A percentile compares a stretch with the other conserved stretches of the same genome.
Evolutionary conservation across 2,329 filamentous ascomycete species (phyloP).

Genomic region (Fusarium odoratissimum): DNA sequence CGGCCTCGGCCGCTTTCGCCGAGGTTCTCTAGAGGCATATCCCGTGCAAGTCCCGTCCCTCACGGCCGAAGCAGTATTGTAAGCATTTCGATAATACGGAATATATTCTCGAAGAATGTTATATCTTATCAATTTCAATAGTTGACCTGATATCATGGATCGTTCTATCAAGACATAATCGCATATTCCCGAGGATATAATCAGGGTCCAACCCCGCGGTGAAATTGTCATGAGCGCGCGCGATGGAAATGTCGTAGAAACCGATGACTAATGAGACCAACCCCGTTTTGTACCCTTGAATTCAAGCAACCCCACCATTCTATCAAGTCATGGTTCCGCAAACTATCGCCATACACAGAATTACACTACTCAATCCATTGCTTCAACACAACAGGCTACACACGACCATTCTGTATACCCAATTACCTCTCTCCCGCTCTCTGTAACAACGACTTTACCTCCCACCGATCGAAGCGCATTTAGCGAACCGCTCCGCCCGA

Average conservation of each 20-base stretch:
- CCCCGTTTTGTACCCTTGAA: slow-evolving; percentile 30
- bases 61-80: background rate
- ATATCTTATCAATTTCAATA: background rate
- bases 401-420: slow-evolving; percentile 8
- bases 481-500: slow-evolving; percentile 16
- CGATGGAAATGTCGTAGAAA: slow-evolving; percentile 17
- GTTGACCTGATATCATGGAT: background rate
- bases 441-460: background rate
- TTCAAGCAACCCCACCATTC: slow-evolving; percentile 35
- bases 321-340: slow-evolving; percentile 42
- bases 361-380: slow-evolving; percentile 28
- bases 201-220: slow-evolving; percentile 13
- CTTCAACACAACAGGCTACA: slow-evolving; percentile 12
- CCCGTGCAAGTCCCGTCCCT: background rate
- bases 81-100: background rate
- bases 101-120: too few relatives aligned
- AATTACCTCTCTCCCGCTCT: background rate
- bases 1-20: slow-evolving; percentile 39
- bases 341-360: slow-evolving; percentile 42
- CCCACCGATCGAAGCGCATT: slow-evolving; percentile 25
- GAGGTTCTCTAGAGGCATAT: slow-evolving; percentile 30
- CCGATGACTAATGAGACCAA: slow-evolving; percentile 40
- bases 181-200: background rate
- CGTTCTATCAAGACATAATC: too few relatives aligned
- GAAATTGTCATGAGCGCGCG: slow-evolving; percentile 30